These are phyloP conservation scores for Paxillus ammoniavirescens DNA, from an alignment of 768 basidiomycete genomes.

Conservation along the genomic window DNA sequence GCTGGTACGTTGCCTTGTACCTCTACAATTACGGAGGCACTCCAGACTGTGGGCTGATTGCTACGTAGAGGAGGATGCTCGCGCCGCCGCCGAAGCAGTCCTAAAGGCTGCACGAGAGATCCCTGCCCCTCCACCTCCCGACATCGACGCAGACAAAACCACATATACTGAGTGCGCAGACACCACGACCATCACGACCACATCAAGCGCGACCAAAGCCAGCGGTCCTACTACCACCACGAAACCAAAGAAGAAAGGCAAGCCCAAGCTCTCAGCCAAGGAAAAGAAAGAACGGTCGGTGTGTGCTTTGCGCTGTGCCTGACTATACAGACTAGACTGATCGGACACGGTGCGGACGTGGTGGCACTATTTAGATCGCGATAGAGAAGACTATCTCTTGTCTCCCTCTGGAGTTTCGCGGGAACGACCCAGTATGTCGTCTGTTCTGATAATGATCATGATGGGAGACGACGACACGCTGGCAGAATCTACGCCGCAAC, in stretches of 20 bases:
- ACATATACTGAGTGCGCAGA: constrained; percentile 28
- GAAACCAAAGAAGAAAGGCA: constrained; percentile 57
- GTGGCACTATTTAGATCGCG: constrained; percentile 39
- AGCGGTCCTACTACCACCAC: constrained; percentile 29
- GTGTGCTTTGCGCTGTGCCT: constrained; percentile 18
- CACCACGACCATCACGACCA: constrained; percentile 21
- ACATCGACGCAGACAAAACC: constrained; percentile 31
- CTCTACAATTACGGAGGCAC: neutral
- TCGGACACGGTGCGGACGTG: neutral
- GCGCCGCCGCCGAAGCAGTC: constrained; percentile 50
- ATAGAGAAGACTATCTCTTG: constrained; percentile 71
- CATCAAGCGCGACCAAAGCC: constrained; percentile 37
- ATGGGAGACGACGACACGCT: neutral
- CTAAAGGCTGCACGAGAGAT: constrained; percentile 35
- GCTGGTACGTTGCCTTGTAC: constrained; percentile 45
- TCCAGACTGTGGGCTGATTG: neutral
- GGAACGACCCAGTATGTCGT: constrained; percentile 73
- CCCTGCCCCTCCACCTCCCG: constrained; percentile 28
- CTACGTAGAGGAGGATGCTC: constrained; percentile 55
- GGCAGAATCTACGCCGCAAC: constrained; percentile 66
- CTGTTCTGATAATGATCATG: neutral
- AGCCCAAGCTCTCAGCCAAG: constrained; percentile 69
- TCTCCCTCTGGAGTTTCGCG: constrained; percentile 88
- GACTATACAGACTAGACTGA: neutral
- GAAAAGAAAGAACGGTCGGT: constrained; percentile 85